Percentiles rank a stretch among this genome's conserved stretches.
phyloP scores from a whole-genome alignment of 768 basidiomycete species.

The Psilocybe cyanescens region DNA sequence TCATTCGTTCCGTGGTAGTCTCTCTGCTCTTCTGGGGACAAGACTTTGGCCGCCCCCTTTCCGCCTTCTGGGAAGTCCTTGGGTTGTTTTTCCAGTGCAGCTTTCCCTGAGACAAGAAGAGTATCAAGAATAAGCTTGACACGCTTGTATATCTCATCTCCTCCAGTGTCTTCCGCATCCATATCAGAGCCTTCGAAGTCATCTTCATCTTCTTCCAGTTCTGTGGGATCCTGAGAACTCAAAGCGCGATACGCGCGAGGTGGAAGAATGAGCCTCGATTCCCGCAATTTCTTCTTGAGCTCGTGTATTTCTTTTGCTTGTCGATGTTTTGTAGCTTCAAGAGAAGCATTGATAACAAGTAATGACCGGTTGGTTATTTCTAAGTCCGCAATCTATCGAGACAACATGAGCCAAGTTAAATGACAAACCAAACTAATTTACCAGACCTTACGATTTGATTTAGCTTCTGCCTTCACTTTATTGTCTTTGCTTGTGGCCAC shows the following conservation, averaged over 20 bases:
- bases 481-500: constrained; percentile 43
- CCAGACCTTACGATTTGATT: constrained; percentile 83
- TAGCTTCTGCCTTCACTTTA: constrained; percentile 72
- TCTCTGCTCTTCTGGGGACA: constrained; percentile 73
- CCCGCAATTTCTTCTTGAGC: constrained; percentile 79
- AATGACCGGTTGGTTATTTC: constrained; percentile 91
- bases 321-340: constrained; percentile 79
- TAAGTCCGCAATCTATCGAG: constrained; percentile 80
- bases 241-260: constrained; percentile 63
- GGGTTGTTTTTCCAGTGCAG: constrained; percentile 62
- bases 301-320: constrained; percentile 89
- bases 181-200: constrained; percentile 52
- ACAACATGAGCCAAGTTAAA: background rate
- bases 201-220: constrained; percentile 47
- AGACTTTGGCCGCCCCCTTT: constrained; percentile 63
- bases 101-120: constrained; percentile 59
- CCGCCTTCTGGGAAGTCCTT: constrained; percentile 52
- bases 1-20: constrained; percentile 50
- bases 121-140: constrained; percentile 66
- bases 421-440: background rate
- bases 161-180: constrained; percentile 47
- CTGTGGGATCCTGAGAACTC: constrained; percentile 49
- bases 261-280: constrained; percentile 79
- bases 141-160: constrained; percentile 65
- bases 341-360: constrained; percentile 79